Base-by-base conservation (phyloP, 345 rosid species). In the Physaria fendleri region DNA sequence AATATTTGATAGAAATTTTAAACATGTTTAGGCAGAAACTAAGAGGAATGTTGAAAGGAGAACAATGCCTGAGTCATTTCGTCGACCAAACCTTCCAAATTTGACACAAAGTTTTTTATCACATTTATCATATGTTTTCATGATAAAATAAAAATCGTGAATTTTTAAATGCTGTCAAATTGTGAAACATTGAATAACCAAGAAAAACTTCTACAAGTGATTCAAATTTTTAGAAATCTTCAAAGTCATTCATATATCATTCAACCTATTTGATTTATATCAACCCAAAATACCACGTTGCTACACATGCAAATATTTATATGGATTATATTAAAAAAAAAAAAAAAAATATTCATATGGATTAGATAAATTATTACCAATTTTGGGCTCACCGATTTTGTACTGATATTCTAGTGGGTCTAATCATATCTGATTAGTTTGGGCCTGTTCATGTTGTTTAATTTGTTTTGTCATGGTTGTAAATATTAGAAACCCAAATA, bases 111-210 rank as follows among this genome's bases (percentile, higher is more conserved):
- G 5, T 48, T 46, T 35, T 51, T 17, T 13, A 48, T 21, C 65
- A 66, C 59, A 66, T 48, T 21, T 49, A 58, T 25, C 45, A 66
- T 66, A 66, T 66, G 65, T 41, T 6, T 48, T 35, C 20, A 25
- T 22, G 8, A 13, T 20, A 37, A 18, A 56, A 44, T 4, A 37
- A 37, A 35, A 37, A 37, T 2, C 24, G 11, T 15, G 13, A 41
- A 46, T 29, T 16, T 56, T 28, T 12, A 15, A 27, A 21, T 46
- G 27, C 49, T 45, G 44, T 24, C 65, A 50, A 59, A 23, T 28
- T 40, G 24, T n/a, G 18, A 50, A 50, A 30, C 18, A 37, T 46
- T 65, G 47, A 25, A 25, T 17, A 34, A 24, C 55, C 43, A 6
- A 37, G 18, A 45, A 8, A 6, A 17, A 30, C 10, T 5, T 50